Conservation (phyloP, 1,284 basidiomycete genomes). For the Sporisorium reilianum region DNA sequence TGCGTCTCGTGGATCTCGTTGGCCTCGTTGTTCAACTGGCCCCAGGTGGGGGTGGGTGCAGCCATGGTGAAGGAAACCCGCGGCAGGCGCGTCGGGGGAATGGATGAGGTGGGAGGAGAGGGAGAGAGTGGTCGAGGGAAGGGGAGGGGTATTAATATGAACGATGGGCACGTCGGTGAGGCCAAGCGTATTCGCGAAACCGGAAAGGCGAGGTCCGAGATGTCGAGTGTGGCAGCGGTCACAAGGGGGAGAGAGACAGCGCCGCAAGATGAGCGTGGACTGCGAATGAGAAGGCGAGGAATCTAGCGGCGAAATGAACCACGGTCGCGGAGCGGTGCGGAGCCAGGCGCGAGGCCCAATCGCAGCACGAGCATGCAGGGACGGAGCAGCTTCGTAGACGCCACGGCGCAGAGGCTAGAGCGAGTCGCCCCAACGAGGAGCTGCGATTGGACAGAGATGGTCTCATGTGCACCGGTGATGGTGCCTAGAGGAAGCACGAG, state of each 20-base stretch:
- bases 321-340: neutral
- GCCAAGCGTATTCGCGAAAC: neutral
- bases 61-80: slow-evolving; percentile 24
- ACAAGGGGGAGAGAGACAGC: no score
- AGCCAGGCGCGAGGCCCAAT: neutral
- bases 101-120: neutral
- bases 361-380: neutral
- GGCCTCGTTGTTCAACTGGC: slow-evolving; percentile 49
- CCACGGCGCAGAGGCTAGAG: neutral
- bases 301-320: neutral
- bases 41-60: slow-evolving; percentile 44
- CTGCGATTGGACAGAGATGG: slow-evolving; percentile 39
- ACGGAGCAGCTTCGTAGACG: neutral
- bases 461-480: slow-evolving; percentile 15
- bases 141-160: slow-evolving; percentile 26
- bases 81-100: neutral
- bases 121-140: neutral
- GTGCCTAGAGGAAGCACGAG: slow-evolving; percentile 7
- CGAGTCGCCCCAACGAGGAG: neutral
- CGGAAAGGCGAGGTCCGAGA: slow-evolving; percentile 21
- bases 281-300: neutral
- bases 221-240: neutral
- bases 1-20: slow-evolving; percentile 51
- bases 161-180: neutral
- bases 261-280: neutral